Percentiles rank a stretch among this genome's conserved stretches.
These are phyloP conservation scores for Linum trigynum DNA, from an alignment of 345 rosid species.

Conservation along the genomic window DNA sequence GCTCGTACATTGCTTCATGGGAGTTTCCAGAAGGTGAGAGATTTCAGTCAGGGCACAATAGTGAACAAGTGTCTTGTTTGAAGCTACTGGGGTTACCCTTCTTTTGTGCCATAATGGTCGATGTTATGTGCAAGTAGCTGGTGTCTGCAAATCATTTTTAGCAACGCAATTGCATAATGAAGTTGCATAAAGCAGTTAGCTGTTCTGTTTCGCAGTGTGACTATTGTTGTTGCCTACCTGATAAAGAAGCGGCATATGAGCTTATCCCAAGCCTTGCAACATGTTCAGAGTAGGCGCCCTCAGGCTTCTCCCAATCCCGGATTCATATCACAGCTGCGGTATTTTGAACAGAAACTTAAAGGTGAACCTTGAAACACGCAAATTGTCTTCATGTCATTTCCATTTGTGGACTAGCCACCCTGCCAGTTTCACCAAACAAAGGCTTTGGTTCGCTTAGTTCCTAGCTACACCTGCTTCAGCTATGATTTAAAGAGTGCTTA, in stretches of 20 bases:
- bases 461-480: no score
- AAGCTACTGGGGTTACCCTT: no score
- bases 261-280: conserved; percentile 45
- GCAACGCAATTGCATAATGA: no score
- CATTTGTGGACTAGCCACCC: not conserved
- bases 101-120: no score
- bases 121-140: no score
- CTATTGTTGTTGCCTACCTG: conserved; percentile 59
- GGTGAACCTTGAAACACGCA: conserved; percentile 11
- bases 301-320: conserved; percentile 63
- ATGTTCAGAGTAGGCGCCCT: conserved; percentile 48
- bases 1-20: conserved; percentile 38
- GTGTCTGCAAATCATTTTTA: no score
- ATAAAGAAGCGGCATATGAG: conserved; percentile 62
- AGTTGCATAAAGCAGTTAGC: not conserved
- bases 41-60: not conserved
- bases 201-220: conserved; percentile 37
- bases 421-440: no score
- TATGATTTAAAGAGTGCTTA: no score
- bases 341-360: conserved; percentile 43
- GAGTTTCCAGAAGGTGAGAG: conserved; percentile 23
- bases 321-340: conserved; percentile 47
- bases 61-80: no score
- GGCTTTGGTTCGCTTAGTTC: no score
- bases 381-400: not conserved